Evolutionary conservation across 495 filamentous ascomycete species (phyloP), one percentile per base, ranked within the genome.

Genomic region (Monascus purpureus): DNA sequence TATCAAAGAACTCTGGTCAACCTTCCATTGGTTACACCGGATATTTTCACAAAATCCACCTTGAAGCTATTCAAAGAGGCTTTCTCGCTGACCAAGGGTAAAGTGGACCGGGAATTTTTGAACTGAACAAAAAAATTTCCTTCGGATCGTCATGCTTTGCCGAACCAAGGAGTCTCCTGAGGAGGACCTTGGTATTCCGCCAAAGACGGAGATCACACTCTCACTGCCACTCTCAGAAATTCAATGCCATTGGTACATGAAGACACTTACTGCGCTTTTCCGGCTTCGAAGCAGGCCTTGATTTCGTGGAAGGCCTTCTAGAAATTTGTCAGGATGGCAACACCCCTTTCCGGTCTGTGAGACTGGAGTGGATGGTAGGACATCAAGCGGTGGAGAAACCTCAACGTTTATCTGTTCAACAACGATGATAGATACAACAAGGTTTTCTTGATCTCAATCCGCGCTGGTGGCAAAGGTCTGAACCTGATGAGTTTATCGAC

Each of bases 371-470:
- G 76, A 81, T 39, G 76, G 76, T 1, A 32, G 37, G 8, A 79
- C 73, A 0, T 43, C 46, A 0, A 37, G 66, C 22, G 73, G 1
- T 45, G 66, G 17, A 45, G 76, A 3, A 79, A 72, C 25, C 56
- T 77, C 2, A 61, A 55, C 2, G 70, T 77, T 15, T 55, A 70
- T 11, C 46, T 79, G 29, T 78, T 81, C 39, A 73, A 73, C 27
- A 50, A 55, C 8, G 51, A 63, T 18, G 25, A 51, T 2, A 37
- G 66, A 1, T 71, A n/a, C n/a, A n/a, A 69, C 41, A 64, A 61
- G 42, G 58, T 79, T 6, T 77, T 81, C 59, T 45, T 81, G 2
- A 66, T 81, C 27, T 75, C 73, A 0, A 78, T 72, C 6, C 52
- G 70, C 22, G 73, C 76, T 14, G 75, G 76, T 14, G 73, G 76